Base-by-base conservation (phyloP, 495 filamentous ascomycete genomes). In the Aspergillus wentii region DNA sequence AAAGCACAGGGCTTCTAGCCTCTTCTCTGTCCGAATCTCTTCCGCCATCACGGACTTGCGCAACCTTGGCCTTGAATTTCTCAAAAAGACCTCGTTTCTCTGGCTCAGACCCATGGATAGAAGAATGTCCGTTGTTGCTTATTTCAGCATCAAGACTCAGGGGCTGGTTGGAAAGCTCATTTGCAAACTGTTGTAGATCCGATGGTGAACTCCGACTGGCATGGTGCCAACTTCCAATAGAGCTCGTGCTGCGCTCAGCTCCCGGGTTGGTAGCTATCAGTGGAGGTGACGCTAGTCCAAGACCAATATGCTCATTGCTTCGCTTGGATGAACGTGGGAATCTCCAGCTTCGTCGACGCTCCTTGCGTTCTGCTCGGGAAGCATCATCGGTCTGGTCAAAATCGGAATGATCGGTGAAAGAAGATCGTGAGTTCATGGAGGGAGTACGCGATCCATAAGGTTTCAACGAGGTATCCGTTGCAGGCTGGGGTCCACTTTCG, bases 1-100 rank as follows among this genome's bases (percentile, higher is more conserved):
- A 58, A 4, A 48, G 57, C 8, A 62, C 66, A 8, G 78, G 78
- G 42, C 73, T 81, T 46, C 75, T 74, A 11, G 74, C 68, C 11
- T 76, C 55, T 30, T 74, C 69, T 30, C 72, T 69, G 41, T 80
- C 75, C 18, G 59, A 68, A 33, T 85, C 81, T 54, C 82, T 79
- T 2, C 61, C 72, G 7, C 74, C 78, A 43, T 88, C 83, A 42
- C 82, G 86, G 17, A 80, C 77, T 48, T 89, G 85, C 13, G 82
- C 75, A 27, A 92, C 79, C 62, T 92, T 94, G 44, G 79, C 82
- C 53, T 86, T 86, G 46, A 95, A 76, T 76, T 90, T 94, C 11
- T 79, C 81, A 33, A 94, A 72, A 4, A 88, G 72, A n/a, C 85
- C 83, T 44, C 79, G 85, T 44, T 72, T 71, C 54, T 79, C 74